These are phyloP conservation scores for Phytophthora capsici DNA, from an alignment of 352 stramenopile genomes.

Conservation along the genomic window DNA sequence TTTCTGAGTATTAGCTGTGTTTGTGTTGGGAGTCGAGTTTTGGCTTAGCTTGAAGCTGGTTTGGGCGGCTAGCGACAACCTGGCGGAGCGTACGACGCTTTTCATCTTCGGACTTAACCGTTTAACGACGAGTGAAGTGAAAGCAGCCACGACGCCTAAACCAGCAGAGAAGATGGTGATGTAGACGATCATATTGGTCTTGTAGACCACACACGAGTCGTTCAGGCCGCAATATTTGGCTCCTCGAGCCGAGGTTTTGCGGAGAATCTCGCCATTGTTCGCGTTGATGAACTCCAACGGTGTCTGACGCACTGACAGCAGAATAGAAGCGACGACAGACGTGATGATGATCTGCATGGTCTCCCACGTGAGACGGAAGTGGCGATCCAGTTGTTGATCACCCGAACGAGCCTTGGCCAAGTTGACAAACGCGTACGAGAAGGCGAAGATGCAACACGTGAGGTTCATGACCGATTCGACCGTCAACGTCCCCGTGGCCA, in stretches of 20 bases:
- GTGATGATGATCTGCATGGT: conserved; percentile 38
- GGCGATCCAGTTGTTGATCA: conserved; percentile 34
- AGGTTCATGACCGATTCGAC: conserved; percentile 37
- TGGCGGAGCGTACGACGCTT: conserved; percentile 13
- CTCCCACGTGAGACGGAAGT: conserved; percentile 39
- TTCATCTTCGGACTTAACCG: conserved; percentile 27
- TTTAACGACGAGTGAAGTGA: conserved; percentile 25
- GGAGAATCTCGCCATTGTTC: conserved; percentile 34
- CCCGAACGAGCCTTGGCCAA: conserved; percentile 29
- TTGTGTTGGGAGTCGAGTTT: neutral
- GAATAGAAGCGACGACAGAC: conserved; percentile 8
- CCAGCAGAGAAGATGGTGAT: conserved; percentile 23
- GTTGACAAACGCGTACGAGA: conserved; percentile 36
- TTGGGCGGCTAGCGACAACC: conserved; percentile 7
- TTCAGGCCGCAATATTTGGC: conserved; percentile 33
- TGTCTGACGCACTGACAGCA: conserved; percentile 14
- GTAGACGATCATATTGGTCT: conserved; percentile 32
- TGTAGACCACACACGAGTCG: conserved; percentile 41
- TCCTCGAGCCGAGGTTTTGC: conserved; percentile 22
- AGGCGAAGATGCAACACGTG: conserved; percentile 38
- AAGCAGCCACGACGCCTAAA: conserved; percentile 18
- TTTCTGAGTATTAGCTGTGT: neutral
- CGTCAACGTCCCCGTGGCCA: conserved; percentile 35
- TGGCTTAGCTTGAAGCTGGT: neutral
- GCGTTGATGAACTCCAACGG: conserved; percentile 29